These are phyloP conservation scores for Brassica cretica DNA, from an alignment of 345 rosid species.

Conservation along the genomic window DNA sequence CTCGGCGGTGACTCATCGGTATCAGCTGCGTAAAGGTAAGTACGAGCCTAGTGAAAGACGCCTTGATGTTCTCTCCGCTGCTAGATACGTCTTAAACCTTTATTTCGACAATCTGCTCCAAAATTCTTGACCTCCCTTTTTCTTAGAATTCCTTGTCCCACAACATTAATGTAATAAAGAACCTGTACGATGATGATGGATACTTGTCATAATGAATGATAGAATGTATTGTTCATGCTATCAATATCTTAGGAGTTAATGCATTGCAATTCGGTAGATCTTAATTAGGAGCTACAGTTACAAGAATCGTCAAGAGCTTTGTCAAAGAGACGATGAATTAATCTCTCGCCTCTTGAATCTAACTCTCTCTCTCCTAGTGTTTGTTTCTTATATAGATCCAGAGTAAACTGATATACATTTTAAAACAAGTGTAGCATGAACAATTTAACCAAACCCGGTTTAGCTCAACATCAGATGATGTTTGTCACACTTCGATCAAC, in stretches of 20 bases:
- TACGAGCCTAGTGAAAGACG: constrained; percentile 87
- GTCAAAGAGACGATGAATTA: neutral
- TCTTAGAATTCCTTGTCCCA: neutral
- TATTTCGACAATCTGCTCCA: constrained; percentile 68
- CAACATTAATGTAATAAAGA: neutral
- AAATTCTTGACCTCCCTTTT: constrained; percentile 51
- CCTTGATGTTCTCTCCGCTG: constrained; percentile 80
- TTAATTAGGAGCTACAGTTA: neutral
- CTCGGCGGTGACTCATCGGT: constrained; percentile 79
- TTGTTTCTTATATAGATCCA: too few relatives aligned
- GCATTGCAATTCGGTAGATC: neutral
- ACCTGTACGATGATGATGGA: neutral
- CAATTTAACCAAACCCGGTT: neutral
- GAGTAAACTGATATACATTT: neutral
- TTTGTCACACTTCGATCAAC: neutral
- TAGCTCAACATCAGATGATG: neutral
- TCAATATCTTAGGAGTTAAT: neutral
- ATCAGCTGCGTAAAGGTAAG: constrained; percentile 89
- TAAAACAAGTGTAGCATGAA: neutral
- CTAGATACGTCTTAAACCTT: constrained; percentile 74
- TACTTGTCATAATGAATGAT: neutral
- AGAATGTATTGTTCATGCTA: too few relatives aligned
- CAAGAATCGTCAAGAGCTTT: neutral
- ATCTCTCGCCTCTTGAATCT: neutral
- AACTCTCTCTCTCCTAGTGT: neutral